Percentiles rank a stretch among this genome's conserved stretches.
These are phyloP conservation scores for Ceratocystis alfenasii DNA, from an alignment of 2,329 filamentous ascomycete genomes.

Conservation along the genomic window DNA sequence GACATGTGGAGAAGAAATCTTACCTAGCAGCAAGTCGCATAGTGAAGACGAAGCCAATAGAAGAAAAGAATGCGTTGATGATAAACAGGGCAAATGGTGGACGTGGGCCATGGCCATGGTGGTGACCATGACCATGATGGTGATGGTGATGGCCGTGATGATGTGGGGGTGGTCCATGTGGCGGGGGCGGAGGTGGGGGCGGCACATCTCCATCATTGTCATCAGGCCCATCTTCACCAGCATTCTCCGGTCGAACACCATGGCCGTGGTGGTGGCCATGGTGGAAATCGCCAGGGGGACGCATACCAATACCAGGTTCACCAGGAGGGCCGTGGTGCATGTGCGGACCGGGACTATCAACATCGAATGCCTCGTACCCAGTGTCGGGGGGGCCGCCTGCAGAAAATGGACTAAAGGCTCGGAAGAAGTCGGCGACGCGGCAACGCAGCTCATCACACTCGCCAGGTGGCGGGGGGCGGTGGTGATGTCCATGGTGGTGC, in stretches of 20 bases:
- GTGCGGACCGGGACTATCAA: constrained; percentile 11
- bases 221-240: neutral
- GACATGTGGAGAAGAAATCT: neutral
- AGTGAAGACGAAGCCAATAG: constrained; percentile 14
- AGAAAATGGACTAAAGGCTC: neutral
- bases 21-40: constrained; percentile 13
- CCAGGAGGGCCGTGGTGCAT: constrained; percentile 16
- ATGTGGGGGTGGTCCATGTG: constrained; percentile 9
- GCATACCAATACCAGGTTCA: constrained; percentile 18
- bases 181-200: neutral
- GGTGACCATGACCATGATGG: neutral
- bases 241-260: neutral
- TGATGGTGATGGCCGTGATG: constrained; percentile 1
- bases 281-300: constrained; percentile 14
- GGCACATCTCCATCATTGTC: neutral
- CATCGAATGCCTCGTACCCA: neutral
- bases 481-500: neutral
- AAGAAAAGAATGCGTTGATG: constrained; percentile 15
- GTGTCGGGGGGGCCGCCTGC: neutral
- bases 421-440: constrained; percentile 3
- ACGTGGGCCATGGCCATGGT: neutral
- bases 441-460: constrained; percentile 5
- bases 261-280: constrained; percentile 9
- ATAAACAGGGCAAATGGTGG: constrained; percentile 10
- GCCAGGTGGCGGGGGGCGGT: neutral